phyloP scores from a whole-genome alignment of 306 rosid genomes.

The Quercus alba region DNA sequence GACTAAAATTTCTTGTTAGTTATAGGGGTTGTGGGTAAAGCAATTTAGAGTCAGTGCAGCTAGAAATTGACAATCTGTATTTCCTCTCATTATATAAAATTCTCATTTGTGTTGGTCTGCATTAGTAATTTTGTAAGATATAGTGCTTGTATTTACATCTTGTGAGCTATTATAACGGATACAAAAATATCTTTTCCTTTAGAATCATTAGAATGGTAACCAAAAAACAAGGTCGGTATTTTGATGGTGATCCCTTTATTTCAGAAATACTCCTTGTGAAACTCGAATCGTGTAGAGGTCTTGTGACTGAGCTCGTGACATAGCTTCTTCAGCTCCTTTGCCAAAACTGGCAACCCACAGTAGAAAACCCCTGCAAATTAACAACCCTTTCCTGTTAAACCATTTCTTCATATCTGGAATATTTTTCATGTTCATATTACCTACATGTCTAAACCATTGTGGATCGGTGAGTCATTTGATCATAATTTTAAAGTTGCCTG shows the following conservation, averaged over 20 bases:
- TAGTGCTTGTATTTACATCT: slow-evolving; percentile 43
- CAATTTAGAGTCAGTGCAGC: background rate
- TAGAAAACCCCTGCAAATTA: slow-evolving; percentile 88
- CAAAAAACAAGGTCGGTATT: slow-evolving; percentile 26
- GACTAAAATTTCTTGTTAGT: background rate
- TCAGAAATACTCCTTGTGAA: slow-evolving; percentile 93
- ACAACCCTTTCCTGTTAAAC: slow-evolving; percentile 18
- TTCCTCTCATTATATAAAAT: background rate
- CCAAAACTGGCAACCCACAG: slow-evolving; percentile 93
- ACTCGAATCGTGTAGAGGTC: slow-evolving; percentile 84
- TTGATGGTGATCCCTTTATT: slow-evolving; percentile 10
- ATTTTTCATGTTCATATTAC: background rate
- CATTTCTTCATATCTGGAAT: background rate
- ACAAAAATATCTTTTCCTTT: slow-evolving; percentile 16
- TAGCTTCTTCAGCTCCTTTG: slow-evolving; percentile 75
- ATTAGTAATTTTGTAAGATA: slow-evolving; percentile 12
- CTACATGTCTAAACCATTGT: background rate
- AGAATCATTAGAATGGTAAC: slow-evolving; percentile 34
- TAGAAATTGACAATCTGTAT: background rate
- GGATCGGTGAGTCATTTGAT: background rate
- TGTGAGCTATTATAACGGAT: slow-evolving; percentile 29
- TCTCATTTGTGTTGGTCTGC: slow-evolving; percentile 5
- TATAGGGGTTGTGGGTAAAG: background rate
- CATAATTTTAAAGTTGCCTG: too few species aligned
- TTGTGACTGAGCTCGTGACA: slow-evolving; percentile 68